A percentile compares a stretch with the other conserved stretches of the same genome.
These are phyloP conservation scores for Gloeostereum incarnatum DNA, from an alignment of 768 basidiomycete species.

Conservation along the genomic window DNA sequence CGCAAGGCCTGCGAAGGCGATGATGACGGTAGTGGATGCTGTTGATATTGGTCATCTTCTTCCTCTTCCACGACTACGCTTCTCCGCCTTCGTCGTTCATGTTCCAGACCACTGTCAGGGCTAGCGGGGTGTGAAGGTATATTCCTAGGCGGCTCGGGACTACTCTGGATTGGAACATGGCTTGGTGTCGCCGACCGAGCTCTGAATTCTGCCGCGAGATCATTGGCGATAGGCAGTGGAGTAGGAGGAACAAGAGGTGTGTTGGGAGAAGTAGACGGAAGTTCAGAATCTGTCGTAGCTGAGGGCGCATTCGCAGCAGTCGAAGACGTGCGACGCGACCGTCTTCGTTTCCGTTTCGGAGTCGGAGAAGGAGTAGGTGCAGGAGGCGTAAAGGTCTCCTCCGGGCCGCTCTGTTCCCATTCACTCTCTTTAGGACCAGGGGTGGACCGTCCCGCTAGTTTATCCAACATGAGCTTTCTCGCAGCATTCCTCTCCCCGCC, in stretches of 20 bases:
- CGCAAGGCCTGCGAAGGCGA: slow-evolving; percentile 29
- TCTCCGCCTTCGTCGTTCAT: slow-evolving; percentile 37
- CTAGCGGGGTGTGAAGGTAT: slow-evolving; percentile 4
- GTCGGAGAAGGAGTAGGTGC: slow-evolving; percentile 44
- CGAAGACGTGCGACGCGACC: slow-evolving; percentile 14
- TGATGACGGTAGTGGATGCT: slow-evolving; percentile 28
- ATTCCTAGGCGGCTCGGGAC: slow-evolving; percentile 1
- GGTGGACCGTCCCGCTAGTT: slow-evolving; percentile 46
- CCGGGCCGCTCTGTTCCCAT: slow-evolving; percentile 51
- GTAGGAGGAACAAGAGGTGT: slow-evolving; percentile 51
- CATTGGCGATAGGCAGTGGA: slow-evolving; percentile 34
- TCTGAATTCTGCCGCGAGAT: slow-evolving; percentile 27
- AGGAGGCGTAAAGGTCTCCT: slow-evolving; percentile 34
- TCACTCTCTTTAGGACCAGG: slow-evolving; percentile 65
- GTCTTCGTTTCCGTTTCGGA: slow-evolving; percentile 46
- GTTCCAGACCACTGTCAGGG: slow-evolving; percentile 11
- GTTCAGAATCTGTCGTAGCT: slow-evolving; percentile 44
- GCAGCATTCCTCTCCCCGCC: slow-evolving; percentile 70
- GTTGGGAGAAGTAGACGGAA: slow-evolving; percentile 40
- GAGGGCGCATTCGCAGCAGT: slow-evolving; percentile 28
- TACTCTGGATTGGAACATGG: slow-evolving; percentile 22
- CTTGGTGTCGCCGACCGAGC: slow-evolving; percentile 34
- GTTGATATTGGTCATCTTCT: slow-evolving; percentile 42
- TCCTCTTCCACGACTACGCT: slow-evolving; percentile 66
- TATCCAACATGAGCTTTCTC: slow-evolving; percentile 55